phyloP scores from a whole-genome alignment of 2,329 filamentous ascomycete genomes.

The Fusarium gaditjirri region DNA sequence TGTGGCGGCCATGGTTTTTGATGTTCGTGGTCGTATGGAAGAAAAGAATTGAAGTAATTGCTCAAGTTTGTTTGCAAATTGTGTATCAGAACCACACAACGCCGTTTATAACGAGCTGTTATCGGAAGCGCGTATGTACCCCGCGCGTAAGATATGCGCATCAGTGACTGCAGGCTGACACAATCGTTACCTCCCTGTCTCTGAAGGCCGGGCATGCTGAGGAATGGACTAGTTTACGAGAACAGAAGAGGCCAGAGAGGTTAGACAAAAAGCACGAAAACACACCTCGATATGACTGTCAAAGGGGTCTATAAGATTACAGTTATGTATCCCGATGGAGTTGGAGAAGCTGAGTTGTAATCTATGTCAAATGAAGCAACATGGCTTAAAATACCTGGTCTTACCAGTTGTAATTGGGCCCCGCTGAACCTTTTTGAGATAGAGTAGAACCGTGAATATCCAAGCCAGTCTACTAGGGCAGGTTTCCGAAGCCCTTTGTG shows the following conservation, averaged over 20 bases:
- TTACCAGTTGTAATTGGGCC: background rate
- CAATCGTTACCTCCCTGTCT: background rate
- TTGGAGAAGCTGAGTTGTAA: background rate
- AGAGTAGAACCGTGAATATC: background rate
- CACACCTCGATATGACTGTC: background rate
- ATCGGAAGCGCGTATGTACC: constrained; percentile 10
- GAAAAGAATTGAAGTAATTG: background rate
- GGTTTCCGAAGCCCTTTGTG: background rate
- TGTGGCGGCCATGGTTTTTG: constrained; percentile 20
- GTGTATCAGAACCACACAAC: background rate
- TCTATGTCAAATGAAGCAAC: background rate
- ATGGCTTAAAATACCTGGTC: background rate
- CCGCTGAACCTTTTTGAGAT: background rate
- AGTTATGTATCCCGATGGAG: background rate
- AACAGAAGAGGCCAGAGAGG: background rate
- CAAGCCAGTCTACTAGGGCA: background rate
- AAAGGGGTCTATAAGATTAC: background rate
- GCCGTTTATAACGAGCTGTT: background rate
- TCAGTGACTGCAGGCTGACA: constrained; percentile 24
- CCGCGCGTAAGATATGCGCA: constrained; percentile 15
- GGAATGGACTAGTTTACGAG: background rate
- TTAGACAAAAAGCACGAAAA: background rate
- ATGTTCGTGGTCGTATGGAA: background rate
- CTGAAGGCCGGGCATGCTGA: background rate
- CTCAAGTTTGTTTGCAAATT: background rate